Percentiles rank a stretch among this genome's conserved stretches.
These are phyloP conservation scores for Entomortierella parvispora DNA, from an alignment of 192 early-diverging fungal species.

Conservation along the genomic window DNA sequence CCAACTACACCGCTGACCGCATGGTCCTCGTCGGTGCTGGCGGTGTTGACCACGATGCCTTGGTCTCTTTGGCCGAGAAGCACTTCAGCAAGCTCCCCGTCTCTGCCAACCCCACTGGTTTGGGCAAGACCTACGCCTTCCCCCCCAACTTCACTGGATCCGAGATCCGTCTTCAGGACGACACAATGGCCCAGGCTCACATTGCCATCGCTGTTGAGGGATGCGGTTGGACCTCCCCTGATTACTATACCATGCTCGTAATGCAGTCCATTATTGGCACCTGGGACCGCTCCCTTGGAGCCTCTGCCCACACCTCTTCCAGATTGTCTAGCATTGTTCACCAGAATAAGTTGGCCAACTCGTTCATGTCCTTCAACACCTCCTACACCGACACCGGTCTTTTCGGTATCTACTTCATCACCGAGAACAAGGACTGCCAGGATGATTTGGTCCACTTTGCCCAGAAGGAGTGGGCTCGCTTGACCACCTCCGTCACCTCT, in stretches of 20 bases:
- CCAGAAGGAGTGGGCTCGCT: conserved; percentile 92
- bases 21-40: conserved; percentile 97
- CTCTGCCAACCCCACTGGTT: conserved; percentile 55
- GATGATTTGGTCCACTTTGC: conserved; percentile 91
- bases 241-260: conserved; percentile 96
- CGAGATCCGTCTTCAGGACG: conserved; percentile 89
- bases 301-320: conserved; percentile 86
- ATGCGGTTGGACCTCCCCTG: conserved; percentile 92
- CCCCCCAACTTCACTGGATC: conserved; percentile 90
- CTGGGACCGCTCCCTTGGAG: conserved; percentile 96
- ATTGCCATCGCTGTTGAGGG: conserved; percentile 98
- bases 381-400: conserved; percentile 98
- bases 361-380: conserved; percentile 99
- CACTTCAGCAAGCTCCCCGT: conserved; percentile 87
- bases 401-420: conserved; percentile 94
- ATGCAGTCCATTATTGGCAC: conserved; percentile 95
- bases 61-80: conserved; percentile 92
- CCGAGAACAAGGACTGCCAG: conserved; percentile 82
- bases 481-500: conserved; percentile 85
- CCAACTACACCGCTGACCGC: conserved; percentile 96
- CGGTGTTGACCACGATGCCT: conserved; percentile 91
- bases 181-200: conserved; percentile 91
- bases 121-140: conserved; percentile 56
- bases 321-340: conserved; percentile 85
- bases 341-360: conserved; percentile 92